Conservation (phyloP, 2,329 filamentous ascomycete genomes). For the Geosmithia flava region DNA sequence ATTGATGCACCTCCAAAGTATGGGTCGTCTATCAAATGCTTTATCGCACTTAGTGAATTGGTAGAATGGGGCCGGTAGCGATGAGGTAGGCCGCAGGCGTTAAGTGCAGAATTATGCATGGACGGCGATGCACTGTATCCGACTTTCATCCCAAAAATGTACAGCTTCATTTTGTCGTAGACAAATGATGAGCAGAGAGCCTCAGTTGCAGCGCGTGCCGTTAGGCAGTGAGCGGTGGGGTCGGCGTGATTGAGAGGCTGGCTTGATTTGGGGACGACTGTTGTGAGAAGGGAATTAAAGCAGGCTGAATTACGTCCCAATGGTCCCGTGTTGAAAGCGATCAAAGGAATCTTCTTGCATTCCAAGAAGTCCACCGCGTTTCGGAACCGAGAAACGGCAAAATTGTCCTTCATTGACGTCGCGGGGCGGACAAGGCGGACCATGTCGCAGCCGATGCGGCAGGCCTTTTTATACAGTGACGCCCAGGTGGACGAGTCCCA, state of each 20-base stretch:
- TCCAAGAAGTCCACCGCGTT: conserved; percentile 29
- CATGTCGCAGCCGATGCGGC: conserved; percentile 47
- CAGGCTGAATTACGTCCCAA: conserved; percentile 50
- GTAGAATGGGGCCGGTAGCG: conserved; percentile 53
- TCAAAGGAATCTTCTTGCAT: conserved; percentile 36
- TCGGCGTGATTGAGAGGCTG: conserved; percentile 6
- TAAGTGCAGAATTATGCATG: conserved; percentile 64
- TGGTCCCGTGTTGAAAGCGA: conserved; percentile 52
- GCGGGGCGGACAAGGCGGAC: conserved; percentile 49
- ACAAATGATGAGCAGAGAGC: conserved; percentile 56
- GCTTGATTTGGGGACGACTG: conserved; percentile 15
- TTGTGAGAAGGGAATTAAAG: conserved; percentile 11
- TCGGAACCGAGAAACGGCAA: conserved; percentile 43
- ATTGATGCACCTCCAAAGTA: conserved; percentile 63
- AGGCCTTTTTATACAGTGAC: conserved; percentile 44
- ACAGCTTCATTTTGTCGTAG: conserved; percentile 57
- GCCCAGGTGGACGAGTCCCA: conserved; percentile 47
- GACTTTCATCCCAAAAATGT: conserved; percentile 53
- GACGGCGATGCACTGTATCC: conserved; percentile 63
- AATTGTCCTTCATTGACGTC: conserved; percentile 46
- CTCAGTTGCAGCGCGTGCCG: conserved; percentile 48
- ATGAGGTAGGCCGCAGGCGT: conserved; percentile 54
- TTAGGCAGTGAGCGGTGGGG: conserved; percentile 26
- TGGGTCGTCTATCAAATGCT: conserved; percentile 49
- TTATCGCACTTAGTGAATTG: conserved; percentile 47